Base-by-base conservation (phyloP, 179 eudicot genomes). In the Spinacia oleracea region DNA sequence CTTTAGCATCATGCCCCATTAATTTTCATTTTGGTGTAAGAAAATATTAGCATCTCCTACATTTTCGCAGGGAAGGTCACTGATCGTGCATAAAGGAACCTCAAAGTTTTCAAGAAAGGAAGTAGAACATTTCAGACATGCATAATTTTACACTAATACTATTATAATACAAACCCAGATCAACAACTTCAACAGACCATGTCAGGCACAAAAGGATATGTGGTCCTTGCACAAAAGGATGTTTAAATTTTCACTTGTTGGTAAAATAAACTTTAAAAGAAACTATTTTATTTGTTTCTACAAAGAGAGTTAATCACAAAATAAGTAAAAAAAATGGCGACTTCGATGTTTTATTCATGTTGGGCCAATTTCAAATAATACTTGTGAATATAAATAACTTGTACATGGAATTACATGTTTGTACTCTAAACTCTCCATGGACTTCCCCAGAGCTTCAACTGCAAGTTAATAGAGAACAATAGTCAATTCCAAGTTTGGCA, bases 361-460 rank as follows among this genome's bases (percentile, higher is more conserved):
- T 56, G 9, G 23, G 70, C 34, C n/a, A n/a, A n/a, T n/a, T n/a
- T n/a, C n/a, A n/a, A 12, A 1, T 9, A 2, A 70, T 45, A 55
- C 25, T 20, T 10, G 40, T 31, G 5, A 23, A 42, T 50, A 62
- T 20, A 60, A 43, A 75, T 18, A 48, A 7, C 16, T 9, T 63
- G 35, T 14, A 63, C 1, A 76, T 68, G 3, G 68, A 18, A 92
- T 92, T 85, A 93, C 98, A 55, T 83, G 79, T 64, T 83, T 87
- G 84, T 90, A 93, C 82, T 90, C 97, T 72, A 93, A 83, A 80
- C 95, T 89, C 78, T 71, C 85, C 73, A 84, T 81, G 89, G 92
- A 93, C n/a, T 92, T 87, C 81, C 88, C 81, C 40, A 87, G 86
- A 40, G 97, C 98, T 81, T 92, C 95, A 75, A 85, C 97, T 93